phyloP scores from a whole-genome alignment of 805 yeast genomes.

The Candida ipomoeae region DNA sequence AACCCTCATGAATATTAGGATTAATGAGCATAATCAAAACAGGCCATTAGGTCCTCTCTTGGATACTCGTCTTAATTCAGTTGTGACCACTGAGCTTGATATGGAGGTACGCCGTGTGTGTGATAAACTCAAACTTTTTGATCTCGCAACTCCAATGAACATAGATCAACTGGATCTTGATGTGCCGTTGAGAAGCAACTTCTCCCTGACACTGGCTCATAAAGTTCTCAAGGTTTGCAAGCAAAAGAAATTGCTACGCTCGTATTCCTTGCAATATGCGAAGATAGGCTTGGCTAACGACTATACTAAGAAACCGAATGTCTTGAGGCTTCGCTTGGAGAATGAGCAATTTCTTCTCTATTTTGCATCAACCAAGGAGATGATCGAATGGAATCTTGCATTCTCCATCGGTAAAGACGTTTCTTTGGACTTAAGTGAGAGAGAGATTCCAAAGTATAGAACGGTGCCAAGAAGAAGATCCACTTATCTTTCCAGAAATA shows the following conservation, averaged over 20 bases:
- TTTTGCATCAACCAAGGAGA: slow-evolving; percentile 56
- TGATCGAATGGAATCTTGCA: slow-evolving; percentile 76
- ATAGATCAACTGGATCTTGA: background rate
- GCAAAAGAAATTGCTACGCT: slow-evolving; percentile 37
- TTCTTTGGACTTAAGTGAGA: slow-evolving; percentile 65
- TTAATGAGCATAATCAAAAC: background rate
- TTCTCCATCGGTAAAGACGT: slow-evolving; percentile 74
- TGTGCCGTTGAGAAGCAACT: background rate
- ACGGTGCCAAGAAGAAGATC: slow-evolving; percentile 78
- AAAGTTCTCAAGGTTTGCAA: slow-evolving; percentile 1
- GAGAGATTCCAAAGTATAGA: slow-evolving; percentile 72
- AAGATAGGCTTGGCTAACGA: slow-evolving; percentile 83
- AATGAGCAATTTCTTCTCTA: slow-evolving; percentile 74
- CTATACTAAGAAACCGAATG: slow-evolving; percentile 65
- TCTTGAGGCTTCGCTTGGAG: slow-evolving; percentile 74
- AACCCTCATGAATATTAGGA: slow-evolving; percentile 16
- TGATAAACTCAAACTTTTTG: slow-evolving; percentile 7
- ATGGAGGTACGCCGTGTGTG: slow-evolving; percentile 9
- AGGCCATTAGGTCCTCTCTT: background rate
- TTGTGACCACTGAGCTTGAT: slow-evolving; percentile 12
- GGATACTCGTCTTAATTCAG: slow-evolving; percentile 8
- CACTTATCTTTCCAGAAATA: slow-evolving; percentile 23
- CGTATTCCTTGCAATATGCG: slow-evolving; percentile 81
- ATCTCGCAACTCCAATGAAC: background rate
- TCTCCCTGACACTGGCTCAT: background rate